Evolutionary conservation across 371 early-diverging fungal species (phyloP).

Genomic region (Entomophthora muscae): DNA sequence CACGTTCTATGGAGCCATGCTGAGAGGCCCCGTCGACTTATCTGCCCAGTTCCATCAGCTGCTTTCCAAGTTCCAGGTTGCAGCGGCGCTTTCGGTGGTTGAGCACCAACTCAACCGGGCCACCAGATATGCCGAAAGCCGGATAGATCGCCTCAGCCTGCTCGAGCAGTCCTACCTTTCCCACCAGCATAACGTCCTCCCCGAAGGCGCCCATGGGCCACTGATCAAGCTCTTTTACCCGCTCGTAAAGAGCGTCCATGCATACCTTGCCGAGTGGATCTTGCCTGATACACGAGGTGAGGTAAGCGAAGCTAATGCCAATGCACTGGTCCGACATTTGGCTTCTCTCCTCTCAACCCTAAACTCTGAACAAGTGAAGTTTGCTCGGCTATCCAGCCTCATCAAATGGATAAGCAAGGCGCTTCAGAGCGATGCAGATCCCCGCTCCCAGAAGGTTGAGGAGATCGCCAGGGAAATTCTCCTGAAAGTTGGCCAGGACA

Average conservation of each 20-base stretch:
- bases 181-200: not conserved
- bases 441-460: not conserved
- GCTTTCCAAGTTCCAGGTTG: not conserved
- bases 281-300: not conserved
- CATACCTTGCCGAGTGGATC: not conserved
- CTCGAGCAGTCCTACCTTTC: not conserved
- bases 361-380: not conserved
- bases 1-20: not conserved
- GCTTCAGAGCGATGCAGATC: not conserved
- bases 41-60: not conserved
- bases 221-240: not conserved
- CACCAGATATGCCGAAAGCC: not conserved
- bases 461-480: not conserved
- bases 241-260: not conserved
- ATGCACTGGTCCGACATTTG: not conserved
- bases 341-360: not conserved
- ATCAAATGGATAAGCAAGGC: constrained; percentile 4
- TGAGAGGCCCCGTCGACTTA: not conserved
- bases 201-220: not conserved
- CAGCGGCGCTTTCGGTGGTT: not conserved
- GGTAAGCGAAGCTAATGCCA: not conserved
- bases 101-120: not conserved
- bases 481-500: not conserved
- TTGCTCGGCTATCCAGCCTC: not conserved
- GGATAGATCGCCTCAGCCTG: not conserved